Evolutionary conservation across 2,329 filamentous ascomycete species (phyloP).

Genomic region (Hymenoscyphus albidus): DNA sequence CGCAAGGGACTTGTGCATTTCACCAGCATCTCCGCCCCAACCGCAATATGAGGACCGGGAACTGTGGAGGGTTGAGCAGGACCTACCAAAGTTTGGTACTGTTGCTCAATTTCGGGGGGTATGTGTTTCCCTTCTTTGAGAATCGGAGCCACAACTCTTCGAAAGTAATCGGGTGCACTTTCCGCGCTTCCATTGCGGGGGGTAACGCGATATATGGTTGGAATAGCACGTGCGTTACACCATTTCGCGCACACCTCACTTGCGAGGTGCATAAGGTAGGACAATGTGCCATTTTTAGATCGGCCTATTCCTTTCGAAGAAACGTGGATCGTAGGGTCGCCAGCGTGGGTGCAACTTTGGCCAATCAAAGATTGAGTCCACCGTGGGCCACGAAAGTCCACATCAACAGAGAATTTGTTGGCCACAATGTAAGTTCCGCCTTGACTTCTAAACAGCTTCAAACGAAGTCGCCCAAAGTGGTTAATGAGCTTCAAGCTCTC

Average conservation of each 20-base stretch:
- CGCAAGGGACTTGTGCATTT: slow-evolving; percentile 65
- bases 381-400: slow-evolving; percentile 18
- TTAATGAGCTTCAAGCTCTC: slow-evolving; percentile 48
- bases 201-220: slow-evolving; percentile 51
- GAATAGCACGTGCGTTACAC: slow-evolving; percentile 54
- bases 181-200: slow-evolving; percentile 24
- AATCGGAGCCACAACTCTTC: slow-evolving; percentile 24
- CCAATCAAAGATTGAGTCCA: slow-evolving; percentile 6
- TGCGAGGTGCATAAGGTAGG: slow-evolving; percentile 56
- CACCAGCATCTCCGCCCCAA: slow-evolving; percentile 58
- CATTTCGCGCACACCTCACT: slow-evolving; percentile 59
- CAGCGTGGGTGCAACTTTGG: slow-evolving; percentile 13
- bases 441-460: slow-evolving; percentile 14
- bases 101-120: slow-evolving; percentile 12
- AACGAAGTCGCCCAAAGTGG: slow-evolving; percentile 42
- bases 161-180: slow-evolving; percentile 28
- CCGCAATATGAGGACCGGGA: slow-evolving; percentile 52
- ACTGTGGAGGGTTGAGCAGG: slow-evolving; percentile 48
- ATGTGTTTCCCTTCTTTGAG: slow-evolving; percentile 16
- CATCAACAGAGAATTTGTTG: slow-evolving; percentile 10
- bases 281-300: slow-evolving; percentile 39
- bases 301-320: slow-evolving; percentile 1
- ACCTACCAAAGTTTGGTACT: slow-evolving; percentile 42
- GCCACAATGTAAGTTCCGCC: slow-evolving; percentile 11
- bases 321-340: slow-evolving; percentile 31